Conservation (phyloP, 352 stramenopile species). For the Globisporangium recalcitrans region DNA sequence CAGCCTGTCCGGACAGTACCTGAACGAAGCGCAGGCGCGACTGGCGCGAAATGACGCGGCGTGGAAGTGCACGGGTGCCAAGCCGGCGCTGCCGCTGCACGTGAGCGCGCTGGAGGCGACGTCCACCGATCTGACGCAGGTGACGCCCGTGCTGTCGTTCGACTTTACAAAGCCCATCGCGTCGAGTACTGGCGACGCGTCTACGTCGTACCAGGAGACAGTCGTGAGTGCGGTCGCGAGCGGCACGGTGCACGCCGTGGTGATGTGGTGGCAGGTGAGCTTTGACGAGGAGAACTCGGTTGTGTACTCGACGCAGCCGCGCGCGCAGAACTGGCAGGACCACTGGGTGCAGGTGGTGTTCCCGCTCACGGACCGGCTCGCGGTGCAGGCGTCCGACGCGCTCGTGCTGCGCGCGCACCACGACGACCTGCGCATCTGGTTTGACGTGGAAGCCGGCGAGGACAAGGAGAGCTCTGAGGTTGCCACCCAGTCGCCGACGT, state of each 20-base stretch:
- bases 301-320: slow-evolving; percentile 63
- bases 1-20: slow-evolving; percentile 31
- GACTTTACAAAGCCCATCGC: slow-evolving; percentile 53
- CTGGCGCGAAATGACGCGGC: slow-evolving; percentile 52
- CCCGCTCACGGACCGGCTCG: slow-evolving; percentile 35
- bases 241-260: slow-evolving; percentile 53
- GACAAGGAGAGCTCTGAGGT: slow-evolving; percentile 1
- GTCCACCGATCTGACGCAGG: slow-evolving; percentile 36
- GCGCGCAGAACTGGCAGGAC: slow-evolving; percentile 75
- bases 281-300: slow-evolving; percentile 47
- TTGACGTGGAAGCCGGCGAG: slow-evolving; percentile 36
- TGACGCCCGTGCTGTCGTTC: slow-evolving; percentile 47
- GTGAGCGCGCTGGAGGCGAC: slow-evolving; percentile 36
- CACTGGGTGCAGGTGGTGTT: slow-evolving; percentile 82
- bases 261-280: slow-evolving; percentile 80
- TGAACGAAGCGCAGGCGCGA: slow-evolving; percentile 28
- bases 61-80: slow-evolving; percentile 54
- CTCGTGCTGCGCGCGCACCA: slow-evolving; percentile 54
- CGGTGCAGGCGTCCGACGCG: slow-evolving; percentile 18
- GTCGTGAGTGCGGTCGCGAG: slow-evolving; percentile 26
- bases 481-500: slow-evolving; percentile 6
- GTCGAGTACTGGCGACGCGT: background rate
- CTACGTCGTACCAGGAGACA: slow-evolving; percentile 30
- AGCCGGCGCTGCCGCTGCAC: slow-evolving; percentile 64
- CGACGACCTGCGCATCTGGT: slow-evolving; percentile 78